Percentiles rank a stretch among this genome's conserved stretches.
Conservation (phyloP, 257 asterid species). For the Marsdenia floribunda region DNA sequence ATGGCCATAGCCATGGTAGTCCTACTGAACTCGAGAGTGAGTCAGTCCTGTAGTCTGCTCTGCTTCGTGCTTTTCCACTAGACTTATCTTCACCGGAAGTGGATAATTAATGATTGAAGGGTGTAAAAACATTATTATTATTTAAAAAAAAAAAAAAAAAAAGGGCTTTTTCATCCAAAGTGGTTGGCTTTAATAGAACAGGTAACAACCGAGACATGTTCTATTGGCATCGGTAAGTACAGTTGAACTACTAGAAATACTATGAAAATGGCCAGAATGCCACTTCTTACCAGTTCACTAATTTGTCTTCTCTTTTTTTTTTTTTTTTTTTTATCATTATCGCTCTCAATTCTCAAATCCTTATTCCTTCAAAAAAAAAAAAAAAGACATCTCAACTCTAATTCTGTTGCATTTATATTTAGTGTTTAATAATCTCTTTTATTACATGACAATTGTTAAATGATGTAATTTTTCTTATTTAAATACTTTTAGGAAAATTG, state of each 20-base stretch:
- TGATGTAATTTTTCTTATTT: no score
- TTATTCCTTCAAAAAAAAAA: neutral
- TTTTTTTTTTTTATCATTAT: neutral
- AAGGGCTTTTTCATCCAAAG: no score
- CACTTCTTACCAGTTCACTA: neutral
- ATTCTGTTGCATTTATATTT: no score
- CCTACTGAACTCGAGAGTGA: neutral
- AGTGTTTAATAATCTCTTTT: no score
- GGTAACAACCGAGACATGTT: neutral
- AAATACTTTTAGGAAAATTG: no score
- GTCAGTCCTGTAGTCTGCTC: neutral
- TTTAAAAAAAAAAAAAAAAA: no score
- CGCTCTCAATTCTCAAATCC: neutral
- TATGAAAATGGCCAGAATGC: neutral
- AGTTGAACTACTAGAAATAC: neutral
- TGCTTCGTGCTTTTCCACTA: constrained; percentile 8
- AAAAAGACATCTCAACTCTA: neutral
- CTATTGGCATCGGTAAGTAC: neutral
- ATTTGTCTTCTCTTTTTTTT: neutral
- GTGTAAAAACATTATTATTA: no score
- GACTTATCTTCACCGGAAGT: constrained; percentile 30
- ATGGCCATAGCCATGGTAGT: constrained; percentile 49
- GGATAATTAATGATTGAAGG: constrained; percentile 17
- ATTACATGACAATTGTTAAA: no score
- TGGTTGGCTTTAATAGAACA: no score